Evolutionary conservation across 192 early-diverging fungal species (phyloP).

Genomic region (Mortierella claussenii): DNA sequence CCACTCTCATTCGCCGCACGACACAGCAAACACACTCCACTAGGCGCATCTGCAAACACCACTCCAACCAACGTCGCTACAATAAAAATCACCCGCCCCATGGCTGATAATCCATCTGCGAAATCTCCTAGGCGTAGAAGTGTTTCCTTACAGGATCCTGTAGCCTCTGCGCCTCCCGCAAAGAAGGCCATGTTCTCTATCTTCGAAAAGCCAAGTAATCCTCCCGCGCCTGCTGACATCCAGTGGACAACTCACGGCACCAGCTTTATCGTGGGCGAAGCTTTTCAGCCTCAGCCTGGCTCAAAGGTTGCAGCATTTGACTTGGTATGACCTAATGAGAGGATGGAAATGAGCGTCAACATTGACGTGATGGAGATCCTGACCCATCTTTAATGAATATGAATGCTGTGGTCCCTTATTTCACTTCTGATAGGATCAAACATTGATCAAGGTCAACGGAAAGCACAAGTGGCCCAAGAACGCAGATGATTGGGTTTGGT

Average conservation of each 20-base stretch:
- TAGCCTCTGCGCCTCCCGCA: neutral
- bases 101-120: no score
- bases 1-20: no score
- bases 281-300: conserved; percentile 18
- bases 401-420: neutral
- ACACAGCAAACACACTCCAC: no score
- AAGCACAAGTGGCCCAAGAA: conserved; percentile 70
- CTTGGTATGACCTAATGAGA: conserved; percentile 60
- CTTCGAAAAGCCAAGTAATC: conserved; percentile 18
- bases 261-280: conserved; percentile 47
- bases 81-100: no score
- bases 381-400: neutral
- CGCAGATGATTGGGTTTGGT: conserved; percentile 85
- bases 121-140: conserved; percentile 18
- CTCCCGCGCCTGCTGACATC: conserved; percentile 14
- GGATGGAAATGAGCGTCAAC: no score
- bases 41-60: no score
- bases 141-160: neutral
- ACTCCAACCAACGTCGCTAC: no score
- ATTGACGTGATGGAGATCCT: neutral
- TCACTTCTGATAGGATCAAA: conserved; percentile 65
- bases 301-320: conserved; percentile 76
- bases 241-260: conserved; percentile 25
- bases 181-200: conserved; percentile 49
- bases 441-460: conserved; percentile 77